phyloP scores from a whole-genome alignment of 805 yeast genomes.

The Candida oleophila region DNA sequence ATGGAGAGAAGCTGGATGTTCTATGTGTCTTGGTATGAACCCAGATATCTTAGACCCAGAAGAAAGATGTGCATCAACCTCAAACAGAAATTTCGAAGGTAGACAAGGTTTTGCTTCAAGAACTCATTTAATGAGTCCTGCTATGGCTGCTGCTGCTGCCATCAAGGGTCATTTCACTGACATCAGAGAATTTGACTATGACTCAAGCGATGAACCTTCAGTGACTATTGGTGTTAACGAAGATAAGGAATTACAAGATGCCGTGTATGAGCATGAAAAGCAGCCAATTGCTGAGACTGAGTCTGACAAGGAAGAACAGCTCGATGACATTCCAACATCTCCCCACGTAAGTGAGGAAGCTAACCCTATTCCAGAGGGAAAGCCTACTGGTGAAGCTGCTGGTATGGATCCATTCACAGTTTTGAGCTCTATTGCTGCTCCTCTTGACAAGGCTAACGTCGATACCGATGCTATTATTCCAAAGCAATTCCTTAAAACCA shows the following conservation, averaged over 20 bases:
- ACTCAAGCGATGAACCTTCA: constrained; percentile 58
- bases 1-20: constrained; percentile 99
- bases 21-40: constrained; percentile 99
- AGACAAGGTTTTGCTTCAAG: constrained; percentile 97
- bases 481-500: constrained; percentile 95
- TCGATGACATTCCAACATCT: constrained; percentile 62
- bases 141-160: constrained; percentile 99
- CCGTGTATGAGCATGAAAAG: constrained; percentile 71
- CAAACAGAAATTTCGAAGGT: constrained; percentile 98
- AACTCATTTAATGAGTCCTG: constrained; percentile 97
- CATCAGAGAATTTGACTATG: constrained; percentile 76
- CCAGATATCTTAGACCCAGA: constrained; percentile 94
- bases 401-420: constrained; percentile 77
- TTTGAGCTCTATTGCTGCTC: constrained; percentile 87
- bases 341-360: constrained; percentile 30
- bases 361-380: constrained; percentile 10
- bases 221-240: constrained; percentile 42
- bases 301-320: constrained; percentile 52
- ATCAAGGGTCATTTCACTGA: constrained; percentile 88
- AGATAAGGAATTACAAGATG: constrained; percentile 62
- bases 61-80: constrained; percentile 98
- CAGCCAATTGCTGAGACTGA: constrained; percentile 57
- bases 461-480: constrained; percentile 99
- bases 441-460: constrained; percentile 89
- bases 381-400: constrained; percentile 24